Base-by-base conservation (phyloP, 805 yeast genomes). In the Candida sphagnicola region DNA sequence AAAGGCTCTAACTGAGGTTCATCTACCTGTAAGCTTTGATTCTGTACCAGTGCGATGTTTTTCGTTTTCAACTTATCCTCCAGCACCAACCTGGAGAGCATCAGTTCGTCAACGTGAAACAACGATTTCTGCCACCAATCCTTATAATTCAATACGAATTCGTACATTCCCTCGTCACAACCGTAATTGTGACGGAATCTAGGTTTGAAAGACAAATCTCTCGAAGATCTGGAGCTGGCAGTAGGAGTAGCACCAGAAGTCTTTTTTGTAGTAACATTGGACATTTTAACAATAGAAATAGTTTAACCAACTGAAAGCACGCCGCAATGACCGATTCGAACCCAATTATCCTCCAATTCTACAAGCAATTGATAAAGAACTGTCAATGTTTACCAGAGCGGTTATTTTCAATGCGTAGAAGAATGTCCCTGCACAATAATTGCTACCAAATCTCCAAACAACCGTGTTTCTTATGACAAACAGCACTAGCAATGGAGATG, bases 121-220 rank as follows among this genome's bases (percentile, higher is more conserved):
- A 76, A 44, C 18, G 63, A 56, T 1, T 56, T 56, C 25, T 76
- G 78, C 78, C 83, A 81, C 3, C 57, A 59, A 13, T 62, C 65
- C 41, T 82, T 73, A 26, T 70, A 63, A 17, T 66, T 56, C 3
- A 75, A 57, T 2, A 76, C 56, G 13, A 57, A 54, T 8, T 72
- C 55, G 30, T 76, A 63, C 37, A 67, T 67, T 1, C 54, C 54
- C 26, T 65, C 67, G 46, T 77, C 71, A 18, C 59, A 50, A 0
- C 90, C 90, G 51, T 70, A 80, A 35, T 55, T 55, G 43, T 54
- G 59, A 19, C 54, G 53, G 42, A 66, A 62, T 38, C 72, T 47
- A 2, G 61, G 48, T 37, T 57, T 60, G 41, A 57, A 51, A 1
- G 64, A 43, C 18, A 53, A 36, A 41, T 61, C 67, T 31, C 56